Evolutionary conservation across 2,329 filamentous ascomycete genomes (phyloP).

Genomic region (Ophioceras dolichostomum): DNA sequence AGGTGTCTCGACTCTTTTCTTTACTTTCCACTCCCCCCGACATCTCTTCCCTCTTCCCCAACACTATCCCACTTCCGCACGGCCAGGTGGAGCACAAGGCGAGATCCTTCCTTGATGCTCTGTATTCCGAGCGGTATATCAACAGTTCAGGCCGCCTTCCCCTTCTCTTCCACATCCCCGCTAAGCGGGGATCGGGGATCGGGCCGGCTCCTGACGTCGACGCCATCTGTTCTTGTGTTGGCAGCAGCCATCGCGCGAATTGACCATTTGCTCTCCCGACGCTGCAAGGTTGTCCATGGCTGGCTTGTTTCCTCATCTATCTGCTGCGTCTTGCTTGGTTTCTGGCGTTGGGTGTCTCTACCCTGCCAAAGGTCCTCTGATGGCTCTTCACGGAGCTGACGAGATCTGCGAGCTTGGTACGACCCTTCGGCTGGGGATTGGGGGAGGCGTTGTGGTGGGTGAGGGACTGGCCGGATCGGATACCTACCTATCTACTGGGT

Average conservation of each 20-base stretch:
- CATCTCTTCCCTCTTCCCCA: conserved; percentile 1
- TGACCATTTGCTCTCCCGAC: conserved; percentile 31
- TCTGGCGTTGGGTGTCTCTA: too few species aligned
- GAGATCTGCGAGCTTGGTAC: too few species aligned
- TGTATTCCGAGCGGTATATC: conserved; percentile 66
- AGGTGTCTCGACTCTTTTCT: too few species aligned
- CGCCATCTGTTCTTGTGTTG: too few species aligned
- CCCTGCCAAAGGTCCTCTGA: too few species aligned
- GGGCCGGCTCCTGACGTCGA: too few species aligned
- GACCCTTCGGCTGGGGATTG: too few species aligned
- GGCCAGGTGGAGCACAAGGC: conserved; percentile 67
- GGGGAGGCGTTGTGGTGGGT: conserved; percentile 6
- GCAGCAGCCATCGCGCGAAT: conserved; percentile 14
- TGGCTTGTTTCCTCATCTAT: conserved; percentile 26
- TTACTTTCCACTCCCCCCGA: not conserved
- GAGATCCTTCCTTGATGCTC: conserved; percentile 61
- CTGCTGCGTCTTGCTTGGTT: conserved; percentile 16
- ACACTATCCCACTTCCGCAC: conserved; percentile 37
- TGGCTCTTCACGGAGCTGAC: too few species aligned
- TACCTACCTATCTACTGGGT: too few species aligned
- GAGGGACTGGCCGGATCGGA: too few species aligned
- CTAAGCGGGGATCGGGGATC: not conserved
- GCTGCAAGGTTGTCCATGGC: too few species aligned
- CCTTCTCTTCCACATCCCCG: conserved; percentile 1
- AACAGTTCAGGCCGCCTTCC: conserved; percentile 16